Conservation (phyloP, 2,329 filamentous ascomycete genomes). For the Colletotrichum sansevieriae region DNA sequence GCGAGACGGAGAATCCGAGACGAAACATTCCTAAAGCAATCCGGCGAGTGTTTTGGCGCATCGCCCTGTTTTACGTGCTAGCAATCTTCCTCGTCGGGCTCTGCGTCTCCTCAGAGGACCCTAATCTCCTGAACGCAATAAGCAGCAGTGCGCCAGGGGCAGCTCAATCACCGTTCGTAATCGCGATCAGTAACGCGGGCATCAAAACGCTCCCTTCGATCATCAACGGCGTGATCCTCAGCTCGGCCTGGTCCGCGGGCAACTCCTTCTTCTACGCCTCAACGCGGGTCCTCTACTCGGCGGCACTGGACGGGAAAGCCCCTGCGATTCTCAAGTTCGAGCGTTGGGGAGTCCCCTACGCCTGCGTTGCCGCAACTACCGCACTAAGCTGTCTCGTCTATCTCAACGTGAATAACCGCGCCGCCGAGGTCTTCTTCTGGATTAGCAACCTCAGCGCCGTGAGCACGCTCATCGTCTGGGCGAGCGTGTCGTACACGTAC, state of each 20-base stretch:
- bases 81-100: slow-evolving; percentile 65
- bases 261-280: slow-evolving; percentile 75
- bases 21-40: slow-evolving; percentile 63
- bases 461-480: slow-evolving; percentile 78
- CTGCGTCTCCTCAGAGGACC: slow-evolving; percentile 59
- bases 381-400: slow-evolving; percentile 74
- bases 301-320: slow-evolving; percentile 71
- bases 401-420: slow-evolving; percentile 67
- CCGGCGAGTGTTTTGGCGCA: slow-evolving; percentile 69
- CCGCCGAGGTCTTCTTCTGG: slow-evolving; percentile 60
- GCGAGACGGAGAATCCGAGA: slow-evolving; percentile 63
- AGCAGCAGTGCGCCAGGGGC: slow-evolving; percentile 32
- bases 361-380: slow-evolving; percentile 57
- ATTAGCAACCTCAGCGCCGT: slow-evolving; percentile 72
- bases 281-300: slow-evolving; percentile 70
- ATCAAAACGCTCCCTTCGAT: slow-evolving; percentile 77
- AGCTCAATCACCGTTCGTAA: slow-evolving; percentile 55
- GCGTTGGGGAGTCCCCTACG: slow-evolving; percentile 46
- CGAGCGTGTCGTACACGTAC: slow-evolving; percentile 76
- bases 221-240: slow-evolving; percentile 83
- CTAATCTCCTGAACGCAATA: slow-evolving; percentile 52
- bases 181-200: slow-evolving; percentile 76
- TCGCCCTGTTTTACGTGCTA: slow-evolving; percentile 65
- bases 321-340: slow-evolving; percentile 70
- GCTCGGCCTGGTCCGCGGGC: slow-evolving; percentile 76